phyloP scores from a whole-genome alignment of 306 rosid species.

The Luffa aegyptiaca region DNA sequence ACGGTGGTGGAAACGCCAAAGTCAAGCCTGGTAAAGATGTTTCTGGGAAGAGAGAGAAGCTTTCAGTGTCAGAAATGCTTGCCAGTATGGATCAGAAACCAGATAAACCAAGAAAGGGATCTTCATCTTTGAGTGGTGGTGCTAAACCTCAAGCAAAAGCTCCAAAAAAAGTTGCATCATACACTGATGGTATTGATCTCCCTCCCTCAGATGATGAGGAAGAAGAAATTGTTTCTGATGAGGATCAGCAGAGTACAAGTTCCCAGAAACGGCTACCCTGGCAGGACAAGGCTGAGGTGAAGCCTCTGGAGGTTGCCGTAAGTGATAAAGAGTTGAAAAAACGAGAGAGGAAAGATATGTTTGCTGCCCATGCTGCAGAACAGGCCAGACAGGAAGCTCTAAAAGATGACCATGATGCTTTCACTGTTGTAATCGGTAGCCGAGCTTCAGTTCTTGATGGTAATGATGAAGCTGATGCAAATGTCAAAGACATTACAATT shows the following conservation, averaged over 20 bases:
- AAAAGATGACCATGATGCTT: constrained; percentile 64
- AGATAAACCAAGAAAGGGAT: constrained; percentile 23
- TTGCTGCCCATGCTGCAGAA: constrained; percentile 38
- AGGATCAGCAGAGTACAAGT: constrained; percentile 12
- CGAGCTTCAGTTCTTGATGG: constrained; percentile 53
- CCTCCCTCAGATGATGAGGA: constrained; percentile 62
- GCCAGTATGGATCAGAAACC: constrained; percentile 36
- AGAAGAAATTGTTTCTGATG: constrained; percentile 28
- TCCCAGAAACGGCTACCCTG: constrained; percentile 15
- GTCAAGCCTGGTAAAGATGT: constrained; percentile 4
- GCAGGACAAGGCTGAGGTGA: constrained; percentile 23
- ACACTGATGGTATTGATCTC: constrained; percentile 34
- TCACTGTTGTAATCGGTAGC: constrained; percentile 64
- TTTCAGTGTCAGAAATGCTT: constrained; percentile 23
- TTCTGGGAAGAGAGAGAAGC: constrained; percentile 11
- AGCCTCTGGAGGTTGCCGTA: constrained; percentile 25
- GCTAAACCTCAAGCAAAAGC: constrained; percentile 31
- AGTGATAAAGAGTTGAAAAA: constrained; percentile 40
- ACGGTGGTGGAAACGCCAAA: constrained; percentile 3
- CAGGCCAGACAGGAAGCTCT: constrained; percentile 52
- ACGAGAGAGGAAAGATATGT: constrained; percentile 50
- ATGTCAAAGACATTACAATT: constrained; percentile 40
- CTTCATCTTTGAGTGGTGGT: constrained; percentile 23
- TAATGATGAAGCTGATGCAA: constrained; percentile 42
- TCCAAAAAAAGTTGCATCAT: constrained; percentile 32